Base-by-base conservation (phyloP, 495 filamentous ascomycete species). In the Podospora pseudocomata region DNA sequence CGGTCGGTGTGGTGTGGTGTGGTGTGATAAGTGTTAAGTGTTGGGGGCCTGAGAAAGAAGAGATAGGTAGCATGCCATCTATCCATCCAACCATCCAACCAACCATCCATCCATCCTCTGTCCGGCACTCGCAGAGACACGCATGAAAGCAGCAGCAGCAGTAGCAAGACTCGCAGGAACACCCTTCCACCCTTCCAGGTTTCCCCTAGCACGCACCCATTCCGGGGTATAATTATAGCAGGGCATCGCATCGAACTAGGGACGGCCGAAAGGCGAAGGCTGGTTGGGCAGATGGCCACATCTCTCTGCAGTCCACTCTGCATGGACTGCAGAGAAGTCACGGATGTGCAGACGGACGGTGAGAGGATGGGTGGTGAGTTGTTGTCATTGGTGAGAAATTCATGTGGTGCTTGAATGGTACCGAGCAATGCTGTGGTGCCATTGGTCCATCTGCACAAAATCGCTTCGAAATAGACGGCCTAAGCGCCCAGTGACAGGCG, bases 161-260 rank as follows among this genome's bases (percentile, higher is more conserved):
- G 20, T 1, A 32, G 30, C 30, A 30, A 57, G 32, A 61, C 61
- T 44, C 23, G 28, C 34, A 26, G 32, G n/a, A 53, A 60, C 54
- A 23, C 27, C 16, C 39, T 26, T 67, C 27, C 32, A 60, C 15
- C 23, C 6, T 39, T 23, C 23, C 23, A 23, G 23, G 19, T 63
- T 58, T 27, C 16, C 19, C 23, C 28, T 19, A 56, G 56, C 63
- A 20, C 16, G 4, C 15, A 20, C 54, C 54, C 54, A 4, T 9
- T n/a, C 32, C 63, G 15, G 60, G 39, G 69, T 69, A 71, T 78
- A 78, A 78, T 80, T 74, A 81, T 79, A 81, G 79, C 75, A 75
- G 58, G n/a, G 55, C 4, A 62, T 76, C 23, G 23, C 1, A 23
- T 23, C 23, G 79, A 77, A 77, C 75, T 72, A 78, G 77, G 61